These are phyloP conservation scores for Daldinia vernicosa DNA, from an alignment of 495 filamentous ascomycete species.

Conservation along the genomic window DNA sequence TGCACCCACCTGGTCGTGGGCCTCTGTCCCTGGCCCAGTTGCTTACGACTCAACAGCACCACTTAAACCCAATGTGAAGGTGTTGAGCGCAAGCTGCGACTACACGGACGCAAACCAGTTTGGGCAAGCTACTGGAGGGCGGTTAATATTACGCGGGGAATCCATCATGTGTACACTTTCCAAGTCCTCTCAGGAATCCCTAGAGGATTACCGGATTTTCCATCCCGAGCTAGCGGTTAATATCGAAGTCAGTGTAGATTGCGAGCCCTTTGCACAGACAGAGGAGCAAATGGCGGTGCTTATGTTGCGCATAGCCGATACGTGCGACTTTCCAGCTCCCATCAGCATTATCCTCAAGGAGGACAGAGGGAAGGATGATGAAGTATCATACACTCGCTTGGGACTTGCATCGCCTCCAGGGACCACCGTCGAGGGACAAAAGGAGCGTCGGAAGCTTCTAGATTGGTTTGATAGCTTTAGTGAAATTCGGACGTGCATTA, in stretches of 20 bases:
- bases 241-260: background rate
- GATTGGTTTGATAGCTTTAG: background rate
- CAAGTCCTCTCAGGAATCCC: background rate
- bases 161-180: background rate
- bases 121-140: background rate
- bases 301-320: background rate
- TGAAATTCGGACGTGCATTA: background rate
- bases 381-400: background rate
- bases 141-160: background rate
- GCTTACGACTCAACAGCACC: background rate
- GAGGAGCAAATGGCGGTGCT: background rate
- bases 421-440: background rate
- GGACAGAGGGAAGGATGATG: background rate
- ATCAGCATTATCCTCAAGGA: background rate
- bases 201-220: background rate
- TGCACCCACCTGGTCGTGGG: constrained; percentile 11
- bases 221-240: background rate
- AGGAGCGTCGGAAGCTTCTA: background rate
- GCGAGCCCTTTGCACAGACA: background rate
- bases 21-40: background rate
- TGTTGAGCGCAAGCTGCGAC: background rate
- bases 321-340: background rate
- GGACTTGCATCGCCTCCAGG: background rate
- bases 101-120: constrained; percentile 5
- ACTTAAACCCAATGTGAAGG: background rate